phyloP scores from a whole-genome alignment of 257 asterid genomes.

The Solanum peruvianum region DNA sequence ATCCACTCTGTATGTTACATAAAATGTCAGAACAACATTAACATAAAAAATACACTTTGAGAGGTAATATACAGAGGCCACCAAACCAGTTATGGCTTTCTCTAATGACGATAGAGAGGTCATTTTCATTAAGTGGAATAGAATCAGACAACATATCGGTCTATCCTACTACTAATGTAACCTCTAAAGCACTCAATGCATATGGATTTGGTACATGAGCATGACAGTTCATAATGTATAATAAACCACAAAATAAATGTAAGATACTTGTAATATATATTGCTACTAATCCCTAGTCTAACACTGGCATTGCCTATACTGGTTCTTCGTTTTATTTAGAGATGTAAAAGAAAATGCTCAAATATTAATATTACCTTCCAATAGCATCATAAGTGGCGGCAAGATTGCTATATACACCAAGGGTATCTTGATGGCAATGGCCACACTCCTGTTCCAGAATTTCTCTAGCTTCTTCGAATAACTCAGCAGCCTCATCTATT shows the following conservation, averaged over 20 bases:
- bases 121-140: neutral
- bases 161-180: neutral
- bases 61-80: too few relatives aligned
- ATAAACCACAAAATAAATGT: neutral
- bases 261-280: neutral
- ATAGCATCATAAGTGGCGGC: slow-evolving; percentile 98
- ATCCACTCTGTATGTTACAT: slow-evolving; percentile 47
- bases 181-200: neutral
- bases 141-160: neutral
- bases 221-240: too few relatives aligned
- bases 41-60: too few relatives aligned
- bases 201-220: neutral
- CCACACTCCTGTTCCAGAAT: slow-evolving; percentile 88
- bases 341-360: neutral
- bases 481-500: slow-evolving; percentile 94
- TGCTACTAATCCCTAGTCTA: neutral
- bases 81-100: neutral
- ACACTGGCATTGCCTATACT: neutral
- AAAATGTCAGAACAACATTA: neutral
- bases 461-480: slow-evolving; percentile 95
- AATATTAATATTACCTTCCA: slow-evolving; percentile 69
- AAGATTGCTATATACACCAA: slow-evolving; percentile 92
- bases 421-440: slow-evolving; percentile 92
- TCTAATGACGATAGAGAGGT: neutral
- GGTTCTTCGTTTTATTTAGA: neutral